Percentiles rank a stretch among this genome's conserved stretches.
These are phyloP conservation scores for Chaetomiaceae sp. DNA, from an alignment of 2,329 filamentous ascomycete species.

Conservation along the genomic window DNA sequence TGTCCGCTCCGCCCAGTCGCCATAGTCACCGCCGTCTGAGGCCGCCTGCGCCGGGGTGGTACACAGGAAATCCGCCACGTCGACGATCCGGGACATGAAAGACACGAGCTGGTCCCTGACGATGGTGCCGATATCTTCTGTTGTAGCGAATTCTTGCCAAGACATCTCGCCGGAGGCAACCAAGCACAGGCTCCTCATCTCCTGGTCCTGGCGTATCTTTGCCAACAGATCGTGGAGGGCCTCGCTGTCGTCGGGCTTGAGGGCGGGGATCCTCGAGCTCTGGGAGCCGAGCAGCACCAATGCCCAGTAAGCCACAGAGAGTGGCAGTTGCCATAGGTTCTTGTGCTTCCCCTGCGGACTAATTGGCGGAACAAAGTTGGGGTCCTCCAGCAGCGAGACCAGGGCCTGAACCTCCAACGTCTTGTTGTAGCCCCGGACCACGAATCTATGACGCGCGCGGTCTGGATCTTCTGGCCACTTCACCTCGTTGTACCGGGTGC, in stretches of 20 bases:
- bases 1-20: background rate
- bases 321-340: background rate
- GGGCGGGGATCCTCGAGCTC: background rate
- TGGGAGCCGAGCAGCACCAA: background rate
- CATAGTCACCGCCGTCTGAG: background rate
- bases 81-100: background rate
- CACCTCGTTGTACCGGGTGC: background rate
- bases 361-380: background rate
- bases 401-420: background rate
- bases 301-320: background rate
- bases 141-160: background rate
- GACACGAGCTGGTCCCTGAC: background rate
- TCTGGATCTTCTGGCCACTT: background rate
- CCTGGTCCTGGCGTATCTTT: background rate
- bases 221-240: background rate
- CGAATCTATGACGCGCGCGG: background rate
- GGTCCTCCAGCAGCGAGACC: background rate
- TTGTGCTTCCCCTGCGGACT: no score
- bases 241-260: background rate
- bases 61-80: background rate
- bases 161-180: background rate
- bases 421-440: background rate
- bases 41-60: background rate
- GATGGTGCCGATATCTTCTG: background rate
- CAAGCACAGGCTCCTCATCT: background rate